These are phyloP conservation scores for Mortierella hygrophila DNA, from an alignment of 192 early-diverging fungal species.

Conservation along the genomic window DNA sequence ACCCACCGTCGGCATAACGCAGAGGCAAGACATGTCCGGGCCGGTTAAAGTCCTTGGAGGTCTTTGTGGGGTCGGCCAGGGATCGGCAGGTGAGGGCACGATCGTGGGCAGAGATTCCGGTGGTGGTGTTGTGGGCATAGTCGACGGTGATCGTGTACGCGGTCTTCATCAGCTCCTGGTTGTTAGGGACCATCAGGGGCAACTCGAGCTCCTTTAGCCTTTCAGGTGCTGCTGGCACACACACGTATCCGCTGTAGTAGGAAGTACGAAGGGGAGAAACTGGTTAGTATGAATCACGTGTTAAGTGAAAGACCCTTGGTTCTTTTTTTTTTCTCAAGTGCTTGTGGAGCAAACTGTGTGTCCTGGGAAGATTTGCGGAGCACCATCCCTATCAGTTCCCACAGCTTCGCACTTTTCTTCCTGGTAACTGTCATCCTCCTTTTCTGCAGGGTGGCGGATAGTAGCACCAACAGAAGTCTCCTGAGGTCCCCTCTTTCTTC, in stretches of 20 bases:
- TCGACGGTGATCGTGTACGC: conserved; percentile 96
- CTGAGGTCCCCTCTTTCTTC: not conserved
- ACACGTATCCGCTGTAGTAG: conserved; percentile 84
- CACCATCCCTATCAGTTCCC: not conserved
- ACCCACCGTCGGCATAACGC: conserved; percentile 83
- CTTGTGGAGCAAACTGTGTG: not conserved
- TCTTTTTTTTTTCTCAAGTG: not conserved
- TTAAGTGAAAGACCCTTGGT: not conserved
- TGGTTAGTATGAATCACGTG: not conserved
- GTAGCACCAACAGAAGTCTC: too few species aligned
- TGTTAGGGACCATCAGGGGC: conserved; percentile 95
- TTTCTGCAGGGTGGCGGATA: not conserved
- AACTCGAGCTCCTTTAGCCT: conserved; percentile 87
- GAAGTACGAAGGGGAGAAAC: not conserved
- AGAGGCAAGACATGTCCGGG: conserved; percentile 98
- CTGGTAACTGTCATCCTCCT: not conserved
- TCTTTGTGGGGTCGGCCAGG: conserved; percentile 79
- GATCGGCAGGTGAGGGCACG: conserved; percentile 83
- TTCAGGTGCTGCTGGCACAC: conserved; percentile 82
- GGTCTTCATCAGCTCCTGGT: conserved; percentile 91
- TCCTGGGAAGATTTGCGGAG: not conserved
- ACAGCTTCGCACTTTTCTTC: not conserved
- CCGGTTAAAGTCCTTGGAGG: conserved; percentile 82
- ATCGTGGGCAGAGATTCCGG: conserved; percentile 96
- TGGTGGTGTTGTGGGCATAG: conserved; percentile 83